A percentile compares a stretch with the other conserved stretches of the same genome.
Conservation (phyloP, 345 rosid genomes). For the Aquilaria malaccensis region DNA sequence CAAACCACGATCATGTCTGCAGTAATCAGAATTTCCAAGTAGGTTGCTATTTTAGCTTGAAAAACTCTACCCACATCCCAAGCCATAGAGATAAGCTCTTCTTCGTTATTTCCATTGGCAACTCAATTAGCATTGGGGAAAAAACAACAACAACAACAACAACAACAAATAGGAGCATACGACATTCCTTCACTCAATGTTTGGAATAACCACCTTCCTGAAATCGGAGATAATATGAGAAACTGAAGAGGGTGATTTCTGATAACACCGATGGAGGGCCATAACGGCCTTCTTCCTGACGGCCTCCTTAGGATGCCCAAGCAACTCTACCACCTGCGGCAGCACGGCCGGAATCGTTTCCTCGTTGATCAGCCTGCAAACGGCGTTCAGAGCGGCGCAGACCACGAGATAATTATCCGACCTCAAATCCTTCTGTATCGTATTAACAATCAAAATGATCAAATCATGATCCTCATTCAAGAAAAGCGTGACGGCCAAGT, state of each 20-base stretch:
- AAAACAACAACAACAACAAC: constrained; percentile 1
- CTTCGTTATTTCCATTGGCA: neutral
- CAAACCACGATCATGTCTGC: too few species aligned
- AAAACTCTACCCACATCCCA: neutral
- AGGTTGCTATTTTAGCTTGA: too few species aligned
- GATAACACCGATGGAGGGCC: constrained; percentile 91
- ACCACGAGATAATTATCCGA: constrained; percentile 86
- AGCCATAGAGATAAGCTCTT: neutral
- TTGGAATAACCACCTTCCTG: constrained; percentile 46
- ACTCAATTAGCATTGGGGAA: neutral
- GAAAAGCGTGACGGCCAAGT: constrained; percentile 88
- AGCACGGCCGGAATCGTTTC: constrained; percentile 97
- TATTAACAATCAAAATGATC: constrained; percentile 86
- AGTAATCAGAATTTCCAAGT: too few species aligned
- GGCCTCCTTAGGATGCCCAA: constrained; percentile 81
- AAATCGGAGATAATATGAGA: constrained; percentile 83
- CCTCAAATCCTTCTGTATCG: constrained; percentile 95
- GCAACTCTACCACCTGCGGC: constrained; percentile 82
- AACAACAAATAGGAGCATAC: neutral
- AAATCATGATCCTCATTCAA: constrained; percentile 93
- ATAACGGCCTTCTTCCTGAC: constrained; percentile 97
- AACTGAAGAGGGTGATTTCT: constrained; percentile 87
- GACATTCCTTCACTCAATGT: too few species aligned
- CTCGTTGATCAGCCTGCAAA: constrained; percentile 87
- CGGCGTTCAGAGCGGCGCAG: constrained; percentile 84